Evolutionary conservation across 192 early-diverging fungal genomes (phyloP), one percentile per base, ranked within the genome.

Genomic region (Backusella sp.): DNA sequence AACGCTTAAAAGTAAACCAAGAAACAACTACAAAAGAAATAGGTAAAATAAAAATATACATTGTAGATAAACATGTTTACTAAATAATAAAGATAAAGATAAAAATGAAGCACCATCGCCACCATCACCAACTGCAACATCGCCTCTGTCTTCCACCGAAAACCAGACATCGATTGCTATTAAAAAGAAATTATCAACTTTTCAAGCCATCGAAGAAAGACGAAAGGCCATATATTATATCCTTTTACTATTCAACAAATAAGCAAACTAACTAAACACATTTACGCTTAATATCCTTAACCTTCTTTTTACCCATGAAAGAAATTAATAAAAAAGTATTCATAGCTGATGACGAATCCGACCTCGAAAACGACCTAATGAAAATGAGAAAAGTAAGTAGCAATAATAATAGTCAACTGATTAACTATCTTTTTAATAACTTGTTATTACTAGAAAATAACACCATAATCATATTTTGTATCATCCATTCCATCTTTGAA

Each of bases 291-390:
- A 28, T 26, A n/a, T 26, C 56, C 56, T 62, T 62, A 62, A 62
- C 56, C 56, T 62, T 62, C 23, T 62, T 62, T 62, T 62, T 62
- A 62, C 56, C 56, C 23, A 62, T 62, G 56, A 62, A 62, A 28
- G 56, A 62, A 62, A 62, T 62, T 14, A 62, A 62, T 28, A 62
- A 62, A 26, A 62, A 28, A 28, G 56, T 4, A 62, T 62, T 62
- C 56, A 62, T 14, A 9, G n/a, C 3, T 28, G 23, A 26, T n/a
- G 56, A 62, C 23, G 56, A 62, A 28, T 2, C 56, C 8, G 56
- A 62, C 28, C 56, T 62, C 8, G 21, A 28, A 11, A 62, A 62
- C 12, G 56, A 62, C 23, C 28, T 62, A 11, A 62, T 62, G 26
- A 62, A 62, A 28, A 62, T 62, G 56, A 62, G 56, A 62, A 62